Evolutionary conservation across 805 yeast species (phyloP).

Genomic region (Jamesozyma hellenica): DNA sequence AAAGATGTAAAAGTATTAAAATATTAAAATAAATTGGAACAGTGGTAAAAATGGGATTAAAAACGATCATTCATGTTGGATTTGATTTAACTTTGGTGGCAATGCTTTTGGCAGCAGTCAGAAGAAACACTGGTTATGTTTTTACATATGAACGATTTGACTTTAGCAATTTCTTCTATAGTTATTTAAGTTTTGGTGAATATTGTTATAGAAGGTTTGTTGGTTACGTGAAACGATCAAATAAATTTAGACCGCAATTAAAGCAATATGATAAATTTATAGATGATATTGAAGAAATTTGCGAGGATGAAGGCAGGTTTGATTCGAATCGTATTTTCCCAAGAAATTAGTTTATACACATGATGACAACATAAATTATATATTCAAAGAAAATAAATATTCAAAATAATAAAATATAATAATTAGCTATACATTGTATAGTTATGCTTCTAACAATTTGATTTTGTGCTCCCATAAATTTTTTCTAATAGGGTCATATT

Average conservation of each 20-base stretch:
- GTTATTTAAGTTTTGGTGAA: slow-evolving; percentile 54
- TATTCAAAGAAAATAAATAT: slow-evolving; percentile 37
- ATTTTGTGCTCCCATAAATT: slow-evolving; percentile 51
- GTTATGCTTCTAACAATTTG: slow-evolving; percentile 2
- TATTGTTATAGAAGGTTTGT: slow-evolving; percentile 42
- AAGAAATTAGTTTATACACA: slow-evolving; percentile 23
- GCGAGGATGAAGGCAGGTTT: background rate
- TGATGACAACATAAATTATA: slow-evolving; percentile 50
- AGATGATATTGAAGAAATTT: slow-evolving; percentile 4
- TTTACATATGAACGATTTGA: slow-evolving; percentile 29
- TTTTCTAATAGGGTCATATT: slow-evolving; percentile 52
- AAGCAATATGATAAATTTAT: slow-evolving; percentile 15
- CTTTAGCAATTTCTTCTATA: slow-evolving; percentile 39
- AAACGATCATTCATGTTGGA: slow-evolving; percentile 46
- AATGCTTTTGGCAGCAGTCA: slow-evolving; percentile 75
- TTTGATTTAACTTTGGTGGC: slow-evolving; percentile 72
- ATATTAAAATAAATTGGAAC: no score
- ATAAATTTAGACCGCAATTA: slow-evolving; percentile 35
- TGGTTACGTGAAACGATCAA: slow-evolving; percentile 36
- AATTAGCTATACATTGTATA: slow-evolving; percentile 3
- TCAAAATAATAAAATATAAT: no score
- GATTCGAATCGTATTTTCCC: background rate
- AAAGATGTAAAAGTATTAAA: no score
- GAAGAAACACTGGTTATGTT: slow-evolving; percentile 69
- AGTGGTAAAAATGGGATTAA: slow-evolving; percentile 14